phyloP scores from a whole-genome alignment of 1,284 basidiomycete species.

The Schizophyllum amplum region DNA sequence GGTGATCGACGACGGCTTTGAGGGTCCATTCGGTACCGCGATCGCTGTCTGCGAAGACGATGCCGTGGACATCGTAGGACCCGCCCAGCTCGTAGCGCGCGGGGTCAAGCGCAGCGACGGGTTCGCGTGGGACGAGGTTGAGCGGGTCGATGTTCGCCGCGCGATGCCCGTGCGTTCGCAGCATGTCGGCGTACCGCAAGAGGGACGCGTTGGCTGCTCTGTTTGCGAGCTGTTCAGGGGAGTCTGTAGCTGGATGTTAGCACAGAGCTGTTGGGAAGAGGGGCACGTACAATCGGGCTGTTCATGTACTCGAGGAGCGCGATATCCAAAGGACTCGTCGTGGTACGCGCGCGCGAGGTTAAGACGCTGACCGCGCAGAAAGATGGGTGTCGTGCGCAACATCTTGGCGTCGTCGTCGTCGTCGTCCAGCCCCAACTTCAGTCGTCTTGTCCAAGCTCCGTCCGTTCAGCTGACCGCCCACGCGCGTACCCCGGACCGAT shows the following conservation, averaged over 20 bases:
- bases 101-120: constrained; percentile 76
- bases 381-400: background rate
- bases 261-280: background rate
- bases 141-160: constrained; percentile 82
- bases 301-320: constrained; percentile 53
- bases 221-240: constrained; percentile 66
- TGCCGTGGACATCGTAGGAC: constrained; percentile 71
- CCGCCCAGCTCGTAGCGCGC: constrained; percentile 67
- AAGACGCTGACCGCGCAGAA: background rate
- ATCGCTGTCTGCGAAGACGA: constrained; percentile 39
- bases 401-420: background rate
- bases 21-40: constrained; percentile 54
- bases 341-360: constrained; percentile 43
- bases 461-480: background rate
- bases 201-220: constrained; percentile 69
- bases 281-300: constrained; percentile 67
- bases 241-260: constrained; percentile 40
- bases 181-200: constrained; percentile 80
- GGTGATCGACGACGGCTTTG: constrained; percentile 58
- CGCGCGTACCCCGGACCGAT: background rate
- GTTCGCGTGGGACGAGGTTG: constrained; percentile 77
- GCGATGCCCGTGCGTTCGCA: constrained; percentile 73
- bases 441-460: background rate
- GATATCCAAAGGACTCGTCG: constrained; percentile 78
- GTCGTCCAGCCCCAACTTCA: background rate